phyloP scores from a whole-genome alignment of 139 green algal species.

The Coelastrella sp. region DNA sequence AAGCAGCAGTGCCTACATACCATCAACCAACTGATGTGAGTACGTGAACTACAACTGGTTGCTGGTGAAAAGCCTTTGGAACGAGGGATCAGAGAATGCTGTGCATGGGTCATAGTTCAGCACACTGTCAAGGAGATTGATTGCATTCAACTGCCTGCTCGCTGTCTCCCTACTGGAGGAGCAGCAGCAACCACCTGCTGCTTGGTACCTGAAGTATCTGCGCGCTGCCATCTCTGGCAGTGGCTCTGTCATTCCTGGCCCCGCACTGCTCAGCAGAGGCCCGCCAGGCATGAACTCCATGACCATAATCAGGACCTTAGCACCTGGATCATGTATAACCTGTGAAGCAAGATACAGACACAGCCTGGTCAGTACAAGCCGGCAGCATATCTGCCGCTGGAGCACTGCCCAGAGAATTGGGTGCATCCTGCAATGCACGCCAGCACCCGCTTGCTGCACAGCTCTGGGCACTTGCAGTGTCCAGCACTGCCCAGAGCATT shows the following conservation, averaged over 20 bases:
- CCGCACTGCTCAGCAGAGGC: conserved; percentile 52
- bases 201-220: conserved; percentile 46
- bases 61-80: neutral
- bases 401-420: no score
- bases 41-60: no score
- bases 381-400: no score
- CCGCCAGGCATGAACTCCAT: conserved; percentile 85
- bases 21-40: no score
- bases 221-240: conserved; percentile 30
- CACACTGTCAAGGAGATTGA: neutral
- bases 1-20: conserved; percentile 2
- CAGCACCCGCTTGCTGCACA: neutral
- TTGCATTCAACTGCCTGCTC: neutral
- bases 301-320: conserved; percentile 82
- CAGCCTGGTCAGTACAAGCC: neutral
- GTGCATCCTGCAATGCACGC: neutral
- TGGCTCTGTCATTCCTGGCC: conserved; percentile 8
- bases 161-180: neutral
- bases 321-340: conserved; percentile 71
- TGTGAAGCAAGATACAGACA: conserved; percentile 26
- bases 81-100: neutral
- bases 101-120: neutral
- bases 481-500: no score
- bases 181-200: neutral
- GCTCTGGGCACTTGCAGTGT: no score